Evolutionary conservation across 2,329 filamentous ascomycete genomes (phyloP).

Genomic region (Sarocladium kiliense): DNA sequence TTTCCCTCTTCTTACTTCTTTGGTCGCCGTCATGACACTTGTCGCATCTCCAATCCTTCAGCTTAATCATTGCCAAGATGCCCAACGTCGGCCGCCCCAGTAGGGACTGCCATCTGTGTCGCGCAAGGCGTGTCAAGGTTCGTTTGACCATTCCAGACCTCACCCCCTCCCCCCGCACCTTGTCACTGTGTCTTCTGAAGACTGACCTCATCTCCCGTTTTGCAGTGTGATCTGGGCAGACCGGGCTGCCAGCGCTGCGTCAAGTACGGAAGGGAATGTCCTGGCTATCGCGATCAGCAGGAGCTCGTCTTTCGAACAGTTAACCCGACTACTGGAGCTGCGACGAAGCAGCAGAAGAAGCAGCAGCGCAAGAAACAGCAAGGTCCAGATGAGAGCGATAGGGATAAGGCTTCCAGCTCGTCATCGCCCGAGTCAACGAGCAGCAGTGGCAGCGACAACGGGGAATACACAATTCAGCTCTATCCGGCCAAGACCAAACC

Average conservation of each 20-base stretch:
- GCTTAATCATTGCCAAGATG: slow-evolving; percentile 19
- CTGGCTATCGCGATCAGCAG: slow-evolving; percentile 33
- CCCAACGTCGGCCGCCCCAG: slow-evolving; percentile 36
- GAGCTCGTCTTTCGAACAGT: slow-evolving; percentile 34
- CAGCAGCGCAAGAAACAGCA: not conserved
- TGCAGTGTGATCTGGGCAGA: slow-evolving; percentile 34
- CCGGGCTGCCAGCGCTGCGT: slow-evolving; percentile 33
- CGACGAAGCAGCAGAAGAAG: slow-evolving; percentile 21
- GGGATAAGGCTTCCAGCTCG: not conserved
- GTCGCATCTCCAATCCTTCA: not conserved
- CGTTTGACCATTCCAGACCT: slow-evolving; percentile 11
- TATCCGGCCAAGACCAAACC: not conserved
- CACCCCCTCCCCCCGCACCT: not conserved
- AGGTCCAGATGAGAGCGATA: not conserved
- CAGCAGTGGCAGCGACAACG: not conserved
- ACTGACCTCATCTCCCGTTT: not conserved
- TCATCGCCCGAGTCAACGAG: not conserved
- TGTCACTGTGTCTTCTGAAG: slow-evolving; percentile 11
- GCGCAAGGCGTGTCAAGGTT: slow-evolving; percentile 35
- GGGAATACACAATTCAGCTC: not conserved
- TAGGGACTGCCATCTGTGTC: slow-evolving; percentile 35
- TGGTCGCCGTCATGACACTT: not conserved
- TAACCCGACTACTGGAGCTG: slow-evolving; percentile 18
- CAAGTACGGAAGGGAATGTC: slow-evolving; percentile 34
- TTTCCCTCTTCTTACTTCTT: not conserved